Conservation (phyloP, 352 stramenopile species). For the Globisporangium radiosum region DNA sequence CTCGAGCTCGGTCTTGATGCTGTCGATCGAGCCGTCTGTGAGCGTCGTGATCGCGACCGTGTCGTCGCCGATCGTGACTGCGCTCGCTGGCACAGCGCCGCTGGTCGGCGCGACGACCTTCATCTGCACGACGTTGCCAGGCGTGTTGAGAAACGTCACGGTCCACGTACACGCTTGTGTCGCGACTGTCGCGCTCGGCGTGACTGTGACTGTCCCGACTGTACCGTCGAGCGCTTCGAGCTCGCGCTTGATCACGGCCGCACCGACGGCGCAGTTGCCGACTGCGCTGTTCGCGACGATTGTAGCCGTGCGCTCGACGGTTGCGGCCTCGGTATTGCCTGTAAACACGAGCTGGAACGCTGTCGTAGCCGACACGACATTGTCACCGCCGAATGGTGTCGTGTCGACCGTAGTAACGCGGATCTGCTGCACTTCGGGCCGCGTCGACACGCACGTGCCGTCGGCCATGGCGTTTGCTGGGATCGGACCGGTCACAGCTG, state of each 20-base stretch:
- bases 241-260: constrained; percentile 36
- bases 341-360: constrained; percentile 88
- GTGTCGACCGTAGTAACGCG: constrained; percentile 87
- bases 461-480: constrained; percentile 59
- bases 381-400: constrained; percentile 84
- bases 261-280: constrained; percentile 78
- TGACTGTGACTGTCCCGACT: constrained; percentile 42
- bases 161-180: constrained; percentile 80
- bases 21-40: constrained; percentile 79
- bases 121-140: constrained; percentile 80
- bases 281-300: constrained; percentile 78
- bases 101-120: constrained; percentile 48
- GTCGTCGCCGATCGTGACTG: constrained; percentile 70
- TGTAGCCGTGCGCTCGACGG: constrained; percentile 51
- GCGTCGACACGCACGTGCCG: constrained; percentile 53
- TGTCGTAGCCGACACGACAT: constrained; percentile 78
- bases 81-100: constrained; percentile 22
- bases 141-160: constrained; percentile 87
- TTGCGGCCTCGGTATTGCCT: constrained; percentile 41
- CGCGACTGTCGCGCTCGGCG: constrained; percentile 30
- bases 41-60: constrained; percentile 72
- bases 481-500: constrained; percentile 75
- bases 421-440: constrained; percentile 88
- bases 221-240: constrained; percentile 39
- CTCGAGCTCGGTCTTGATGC: constrained; percentile 94